Conservation (phyloP, 306 rosid genomes). For the Malus asiatica region DNA sequence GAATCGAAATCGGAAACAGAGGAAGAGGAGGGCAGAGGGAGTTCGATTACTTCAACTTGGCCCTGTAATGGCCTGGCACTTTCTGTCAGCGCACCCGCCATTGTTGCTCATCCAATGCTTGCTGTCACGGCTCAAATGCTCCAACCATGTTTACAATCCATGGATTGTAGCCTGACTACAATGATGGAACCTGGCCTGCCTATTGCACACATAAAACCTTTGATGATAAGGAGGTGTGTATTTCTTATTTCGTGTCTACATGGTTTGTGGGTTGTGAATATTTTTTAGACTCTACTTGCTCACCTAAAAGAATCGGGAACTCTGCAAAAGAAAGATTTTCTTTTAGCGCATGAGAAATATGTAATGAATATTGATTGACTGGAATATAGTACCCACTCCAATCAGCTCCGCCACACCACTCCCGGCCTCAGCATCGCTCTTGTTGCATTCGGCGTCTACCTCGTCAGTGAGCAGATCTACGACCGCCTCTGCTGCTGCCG, state of each 20-base stretch:
- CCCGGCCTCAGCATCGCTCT: no score
- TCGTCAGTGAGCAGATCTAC: no score
- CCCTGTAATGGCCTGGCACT: constrained; percentile 88
- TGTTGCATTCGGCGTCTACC: no score
- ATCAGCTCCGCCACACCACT: no score
- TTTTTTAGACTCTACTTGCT: background rate
- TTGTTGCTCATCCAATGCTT: constrained; percentile 73
- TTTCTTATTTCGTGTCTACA: background rate
- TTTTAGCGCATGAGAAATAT: background rate
- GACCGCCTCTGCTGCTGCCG: no score
- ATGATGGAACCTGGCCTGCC: constrained; percentile 94
- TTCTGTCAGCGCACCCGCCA: constrained; percentile 35
- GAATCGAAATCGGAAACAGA: constrained; percentile 2
- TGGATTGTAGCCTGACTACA: constrained; percentile 96
- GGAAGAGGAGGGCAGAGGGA: constrained; percentile 40
- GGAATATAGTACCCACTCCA: background rate
- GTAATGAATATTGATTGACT: background rate
- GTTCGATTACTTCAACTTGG: constrained; percentile 75
- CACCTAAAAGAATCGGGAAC: background rate
- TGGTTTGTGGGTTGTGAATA: background rate
- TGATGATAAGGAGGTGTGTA: constrained; percentile 60
- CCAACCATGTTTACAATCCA: constrained; percentile 79
- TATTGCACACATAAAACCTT: constrained; percentile 57
- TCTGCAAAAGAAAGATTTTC: background rate
- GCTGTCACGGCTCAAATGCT: constrained; percentile 67